Conservation (phyloP, 2,329 filamentous ascomycete species). For the Colletotrichum euphorbiae region DNA sequence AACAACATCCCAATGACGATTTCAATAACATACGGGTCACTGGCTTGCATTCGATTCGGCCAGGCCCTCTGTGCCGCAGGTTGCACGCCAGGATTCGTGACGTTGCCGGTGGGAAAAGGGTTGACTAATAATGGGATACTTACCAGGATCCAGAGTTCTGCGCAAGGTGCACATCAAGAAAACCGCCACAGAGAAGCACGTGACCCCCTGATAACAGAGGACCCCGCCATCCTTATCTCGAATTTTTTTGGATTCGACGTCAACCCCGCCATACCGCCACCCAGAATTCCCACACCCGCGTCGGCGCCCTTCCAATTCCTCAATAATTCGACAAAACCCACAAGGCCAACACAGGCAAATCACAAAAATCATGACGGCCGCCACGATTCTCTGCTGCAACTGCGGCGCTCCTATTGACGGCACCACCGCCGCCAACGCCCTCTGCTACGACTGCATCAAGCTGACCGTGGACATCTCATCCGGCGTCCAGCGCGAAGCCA, state of each 20-base stretch:
- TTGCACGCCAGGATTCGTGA: slow-evolving; percentile 9
- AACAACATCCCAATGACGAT: not conserved
- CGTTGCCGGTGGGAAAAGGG: not conserved
- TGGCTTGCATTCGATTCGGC: not conserved
- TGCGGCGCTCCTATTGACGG: slow-evolving; percentile 97
- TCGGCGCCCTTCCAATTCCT: slow-evolving; percentile 1
- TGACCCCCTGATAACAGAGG: slow-evolving; percentile 24
- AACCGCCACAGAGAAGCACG: slow-evolving; percentile 4
- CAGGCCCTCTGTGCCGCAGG: not conserved
- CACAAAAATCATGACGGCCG: slow-evolving; percentile 28
- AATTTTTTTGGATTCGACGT: slow-evolving; percentile 24
- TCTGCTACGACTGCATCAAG: slow-evolving; percentile 97
- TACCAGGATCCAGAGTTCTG: no score
- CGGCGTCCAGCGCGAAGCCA: slow-evolving; percentile 91
- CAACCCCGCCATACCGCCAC: slow-evolving; percentile 36
- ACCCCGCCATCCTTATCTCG: slow-evolving; percentile 31
- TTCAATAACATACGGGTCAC: no score
- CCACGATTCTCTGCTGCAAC: slow-evolving; percentile 90
- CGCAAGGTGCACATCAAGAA: no score
- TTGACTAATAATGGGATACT: not conserved
- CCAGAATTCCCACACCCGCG: slow-evolving; percentile 16
- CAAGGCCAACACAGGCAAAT: not conserved
- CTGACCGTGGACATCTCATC: slow-evolving; percentile 92
- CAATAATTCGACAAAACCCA: slow-evolving; percentile 9
- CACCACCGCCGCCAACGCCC: slow-evolving; percentile 83